These are phyloP conservation scores for Rhizopogon rudus DNA, from an alignment of 768 basidiomycete species.

Conservation along the genomic window DNA sequence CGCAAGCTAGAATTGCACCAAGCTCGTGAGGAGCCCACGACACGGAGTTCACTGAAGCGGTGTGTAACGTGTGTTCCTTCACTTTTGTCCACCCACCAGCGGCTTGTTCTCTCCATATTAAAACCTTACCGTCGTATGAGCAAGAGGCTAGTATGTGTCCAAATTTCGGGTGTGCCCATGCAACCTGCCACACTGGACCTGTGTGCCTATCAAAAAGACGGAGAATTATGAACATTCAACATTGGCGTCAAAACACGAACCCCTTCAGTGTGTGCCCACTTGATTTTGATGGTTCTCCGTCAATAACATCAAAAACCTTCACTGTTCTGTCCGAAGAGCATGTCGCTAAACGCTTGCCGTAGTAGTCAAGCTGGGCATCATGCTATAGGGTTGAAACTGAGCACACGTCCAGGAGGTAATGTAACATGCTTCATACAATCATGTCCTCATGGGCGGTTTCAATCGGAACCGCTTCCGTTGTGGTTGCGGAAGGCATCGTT, in stretches of 20 bases:
- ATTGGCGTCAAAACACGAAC: slow-evolving; percentile 34
- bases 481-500: slow-evolving; percentile 39
- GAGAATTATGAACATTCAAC: neutral
- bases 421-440: slow-evolving; percentile 55
- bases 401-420: neutral
- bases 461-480: slow-evolving; percentile 71
- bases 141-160: slow-evolving; percentile 96
- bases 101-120: slow-evolving; percentile 94
- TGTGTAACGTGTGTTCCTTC: slow-evolving; percentile 92
- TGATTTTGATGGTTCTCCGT: slow-evolving; percentile 70
- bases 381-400: slow-evolving; percentile 51
- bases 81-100: slow-evolving; percentile 83
- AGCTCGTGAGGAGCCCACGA: slow-evolving; percentile 99
- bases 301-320: slow-evolving; percentile 90
- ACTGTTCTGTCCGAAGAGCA: slow-evolving; percentile 94
- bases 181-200: slow-evolving; percentile 95
- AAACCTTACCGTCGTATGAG: slow-evolving; percentile 95
- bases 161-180: slow-evolving; percentile 97
- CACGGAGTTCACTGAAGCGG: slow-evolving; percentile 94
- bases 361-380: slow-evolving; percentile 98
- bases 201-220: slow-evolving; percentile 59
- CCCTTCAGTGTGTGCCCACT: slow-evolving; percentile 73
- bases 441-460: slow-evolving; percentile 98
- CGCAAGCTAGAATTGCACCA: slow-evolving; percentile 95
- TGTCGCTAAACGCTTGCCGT: slow-evolving; percentile 92